Base-by-base conservation (phyloP, 2,329 filamentous ascomycete species). In the Botrytis squamosa region DNA sequence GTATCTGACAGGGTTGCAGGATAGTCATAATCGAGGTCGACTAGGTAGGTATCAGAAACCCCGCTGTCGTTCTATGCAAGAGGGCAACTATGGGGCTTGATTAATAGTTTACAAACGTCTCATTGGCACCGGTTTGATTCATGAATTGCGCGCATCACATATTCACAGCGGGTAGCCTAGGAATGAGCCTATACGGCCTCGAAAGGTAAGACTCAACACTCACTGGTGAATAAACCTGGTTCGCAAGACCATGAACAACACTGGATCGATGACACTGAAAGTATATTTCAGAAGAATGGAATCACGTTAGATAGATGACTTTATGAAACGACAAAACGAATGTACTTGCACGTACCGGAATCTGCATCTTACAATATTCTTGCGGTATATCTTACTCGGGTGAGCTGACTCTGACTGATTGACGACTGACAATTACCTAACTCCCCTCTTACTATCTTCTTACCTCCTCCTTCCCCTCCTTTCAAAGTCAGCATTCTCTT, bases 131-230 rank as follows among this genome's bases (percentile, higher is more conserved):
- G 25, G 46, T 40, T n/a, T 10, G 18, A 68, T 55, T 55, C 36
- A 52, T 67, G 46, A 67, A 40, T 67, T 67, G 16, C 46, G 46
- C 65, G 52, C 46, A 67, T 67, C 46, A 67, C 46, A 40, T 49
- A 40, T 22, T 55, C 65, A n/a, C 33, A 67, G 65, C 46, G 46
- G 33, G 46, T 68, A 68, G 46, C 46, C 36, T 29, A 68, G 12
- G 25, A 55, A n/a, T 57, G 16, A 68, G 36, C 49, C 65, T 55
- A 55, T 33, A 55, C 38, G 36, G 16, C 65, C 16, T 68, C 36
- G 29, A 42, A n/a, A 22, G 6, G 40, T n/a, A 52, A 67, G 46
- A 38, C 22, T 67, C 44, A 33, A 49, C 18, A 10, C 3, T 36
- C 40, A 42, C 40, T 42, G 40, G 4, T 57, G 52, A 57, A 29